Base-by-base conservation (phyloP, 768 basidiomycete genomes). In the Suillus weaverae region DNA sequence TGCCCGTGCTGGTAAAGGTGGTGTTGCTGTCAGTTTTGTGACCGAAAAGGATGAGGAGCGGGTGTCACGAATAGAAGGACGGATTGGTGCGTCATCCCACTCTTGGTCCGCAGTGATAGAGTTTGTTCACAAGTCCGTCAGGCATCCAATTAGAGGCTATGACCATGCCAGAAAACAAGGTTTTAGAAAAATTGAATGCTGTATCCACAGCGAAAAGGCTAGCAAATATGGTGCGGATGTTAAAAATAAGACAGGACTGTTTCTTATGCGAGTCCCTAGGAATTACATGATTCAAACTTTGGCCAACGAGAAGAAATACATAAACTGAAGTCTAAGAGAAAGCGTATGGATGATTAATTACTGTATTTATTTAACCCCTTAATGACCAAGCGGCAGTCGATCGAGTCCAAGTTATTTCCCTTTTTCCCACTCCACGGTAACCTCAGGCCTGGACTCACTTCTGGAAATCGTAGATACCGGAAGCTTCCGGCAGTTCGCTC, bases 181-280 rank as follows among this genome's bases (percentile, higher is more conserved):
- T 98, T 4, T 79, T 99, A 63, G 91, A 94, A 67, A 85, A 89
- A 66, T 79, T 99, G 63, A 97, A 97, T 76, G 77, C 80, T 5
- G 95, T 99, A n/a, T 92, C 92, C 10, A 92, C 91, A 0, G 97
- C 96, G 2, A 95, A 97, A 75, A 86, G 97, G 35, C 77, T 97
- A 54, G 97, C 97, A 1, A 93, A 89, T 62, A 97, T 98, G 95
- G 95, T 94, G 71, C 72, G 88, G 72, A n/a, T 39, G 30, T 30
- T 9, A 26, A 39, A 18, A 22, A 36, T 9, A 26, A 18, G 38
- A 59, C 18, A 30, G 18, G 3, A 20, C 1, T 41, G 30, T 41
- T 53, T 41, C 57, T 59, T 32, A 59, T 8, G 4, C 36, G n/a
- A 44, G 36, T 51, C 65, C 5, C 11, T 22, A 92, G 89, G 90